Evolutionary conservation across 1,284 basidiomycete species (phyloP), one percentile per base, ranked within the genome.

Genomic region (Sporisorium graminicola): DNA sequence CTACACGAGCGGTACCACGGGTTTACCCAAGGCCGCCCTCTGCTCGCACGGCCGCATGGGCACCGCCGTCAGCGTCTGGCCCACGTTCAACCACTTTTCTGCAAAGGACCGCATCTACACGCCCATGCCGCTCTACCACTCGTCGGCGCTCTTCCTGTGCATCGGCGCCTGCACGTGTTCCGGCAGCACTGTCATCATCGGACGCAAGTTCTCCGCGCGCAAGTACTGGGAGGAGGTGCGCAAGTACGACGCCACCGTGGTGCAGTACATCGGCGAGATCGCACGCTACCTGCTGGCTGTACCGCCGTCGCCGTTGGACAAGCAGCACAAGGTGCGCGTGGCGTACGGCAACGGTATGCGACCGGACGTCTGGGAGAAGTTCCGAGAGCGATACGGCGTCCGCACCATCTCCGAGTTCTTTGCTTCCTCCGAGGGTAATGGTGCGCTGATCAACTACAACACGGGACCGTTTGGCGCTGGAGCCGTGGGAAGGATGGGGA

Each of bases 311-410:
- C 77, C 80, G 3, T 35, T 65, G 1, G 86, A 86, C 78, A 85
- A 83, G 80, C 53, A 85, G 52, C 86, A 86, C 77, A 80, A 78
- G 6, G 84, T 86, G n/a, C 65, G 77, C n/a, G 77, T 86, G 73
- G 85, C 84, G n/a, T 86, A 86, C 58, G 85, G 86, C 0, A 86
- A 86, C 70, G 86, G 86, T 5, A 85, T 84, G 79, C 72, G 86
- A 1, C 82, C 76, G 33, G 85, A 86, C 29, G 86, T 86, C 1
- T 86, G 86, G 86, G 76, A 83, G 29, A 82, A 79, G 58, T 86
- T 86, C 81, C 61, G 85, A 10, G 82, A 86, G 31, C 58, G 86
- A 0, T 86, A 81, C 57, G 82, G 80, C 26, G 82, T 86, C 0
- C 57, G 56, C 5, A 53, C 62, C 49, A 85, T 86, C 60, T 74